Evolutionary conservation across 1,284 basidiomycete species (phyloP).

Genomic region (Ustilago lituana): DNA sequence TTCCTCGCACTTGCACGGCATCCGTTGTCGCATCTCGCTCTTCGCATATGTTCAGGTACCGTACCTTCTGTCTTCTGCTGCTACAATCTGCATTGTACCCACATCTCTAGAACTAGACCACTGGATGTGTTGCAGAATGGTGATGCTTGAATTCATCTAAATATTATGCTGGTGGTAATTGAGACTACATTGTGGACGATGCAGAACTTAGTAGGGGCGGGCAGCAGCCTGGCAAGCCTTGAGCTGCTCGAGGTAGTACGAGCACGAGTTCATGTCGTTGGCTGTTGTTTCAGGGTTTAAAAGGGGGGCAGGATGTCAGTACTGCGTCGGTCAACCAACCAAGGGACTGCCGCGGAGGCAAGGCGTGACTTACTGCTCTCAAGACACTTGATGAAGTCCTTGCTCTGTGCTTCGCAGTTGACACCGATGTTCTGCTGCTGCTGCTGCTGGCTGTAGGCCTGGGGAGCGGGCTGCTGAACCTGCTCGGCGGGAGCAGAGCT

Average conservation of each 20-base stretch:
- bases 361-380: slow-evolving; percentile 62
- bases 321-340: too few species aligned
- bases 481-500: slow-evolving; percentile 63
- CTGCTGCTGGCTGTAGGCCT: slow-evolving; percentile 42
- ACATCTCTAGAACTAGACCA: too few species aligned
- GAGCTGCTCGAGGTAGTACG: slow-evolving; percentile 71
- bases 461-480: slow-evolving; percentile 51
- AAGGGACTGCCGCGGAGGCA: too few species aligned
- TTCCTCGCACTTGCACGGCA: slow-evolving; percentile 6
- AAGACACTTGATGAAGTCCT: slow-evolving; percentile 67
- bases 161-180: slow-evolving; percentile 4
- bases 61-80: neutral
- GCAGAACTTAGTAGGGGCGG: slow-evolving; percentile 56
- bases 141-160: slow-evolving; percentile 25
- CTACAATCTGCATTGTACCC: neutral
- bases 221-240: slow-evolving; percentile 67
- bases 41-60: neutral
- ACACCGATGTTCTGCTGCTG: slow-evolving; percentile 62
- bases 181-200: neutral
- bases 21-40: neutral
- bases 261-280: slow-evolving; percentile 72
- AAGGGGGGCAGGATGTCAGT: neutral
- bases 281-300: slow-evolving; percentile 25
- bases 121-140: slow-evolving; percentile 19
- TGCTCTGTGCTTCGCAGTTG: slow-evolving; percentile 71